These are phyloP conservation scores for Aurantiochytrium sp. DNA, from an alignment of 108 stramenopile species.

Conservation along the genomic window DNA sequence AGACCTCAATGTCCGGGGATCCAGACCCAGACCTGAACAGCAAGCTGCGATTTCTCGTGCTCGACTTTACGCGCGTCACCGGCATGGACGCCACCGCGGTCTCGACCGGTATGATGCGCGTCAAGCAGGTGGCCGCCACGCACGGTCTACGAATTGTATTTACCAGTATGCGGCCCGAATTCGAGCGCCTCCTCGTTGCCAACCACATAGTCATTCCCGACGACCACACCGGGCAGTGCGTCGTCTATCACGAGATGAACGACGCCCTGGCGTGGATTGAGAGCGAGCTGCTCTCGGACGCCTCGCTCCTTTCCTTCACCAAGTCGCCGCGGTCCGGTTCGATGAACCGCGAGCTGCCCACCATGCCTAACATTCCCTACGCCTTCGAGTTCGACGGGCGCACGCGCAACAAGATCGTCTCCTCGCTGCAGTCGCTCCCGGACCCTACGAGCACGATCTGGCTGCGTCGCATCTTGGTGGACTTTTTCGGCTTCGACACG, in stretches of 20 bases:
- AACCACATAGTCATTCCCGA: background rate
- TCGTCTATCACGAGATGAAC: background rate
- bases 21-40: background rate
- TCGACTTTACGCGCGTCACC: constrained; percentile 21
- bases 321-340: background rate
- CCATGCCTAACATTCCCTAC: background rate
- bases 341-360: background rate
- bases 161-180: constrained; percentile 7
- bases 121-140: background rate
- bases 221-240: background rate
- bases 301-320: background rate
- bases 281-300: background rate
- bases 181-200: background rate
- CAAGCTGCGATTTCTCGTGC: background rate
- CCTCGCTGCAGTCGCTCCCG: background rate
- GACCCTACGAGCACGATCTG: background rate
- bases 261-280: constrained; percentile 9
- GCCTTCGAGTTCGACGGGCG: background rate
- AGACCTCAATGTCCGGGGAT: background rate
- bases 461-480: constrained; percentile 2
- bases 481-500: constrained; percentile 16
- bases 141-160: background rate
- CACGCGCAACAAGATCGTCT: background rate
- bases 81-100: constrained; percentile 25
- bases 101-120: constrained; percentile 19